Conservation (phyloP, 129 eudicot genomes). For the Tagetes erecta region DNA sequence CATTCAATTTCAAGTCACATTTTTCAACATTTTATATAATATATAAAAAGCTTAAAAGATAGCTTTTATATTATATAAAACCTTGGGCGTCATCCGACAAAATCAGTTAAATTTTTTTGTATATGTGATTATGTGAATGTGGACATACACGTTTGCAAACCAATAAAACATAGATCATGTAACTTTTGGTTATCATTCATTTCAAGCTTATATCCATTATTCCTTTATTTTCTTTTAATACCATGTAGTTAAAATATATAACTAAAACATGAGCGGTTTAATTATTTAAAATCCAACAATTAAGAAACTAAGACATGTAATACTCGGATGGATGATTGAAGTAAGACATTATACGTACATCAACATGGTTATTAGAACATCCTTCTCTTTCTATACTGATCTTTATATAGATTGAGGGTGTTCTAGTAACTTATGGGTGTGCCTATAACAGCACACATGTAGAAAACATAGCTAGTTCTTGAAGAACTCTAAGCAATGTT, state of each 20-base stretch:
- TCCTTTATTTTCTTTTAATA: neutral
- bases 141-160: neutral
- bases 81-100: neutral
- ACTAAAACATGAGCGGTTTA: neutral
- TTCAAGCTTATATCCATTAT: neutral
- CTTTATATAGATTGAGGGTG: too few species aligned
- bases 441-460: too few species aligned
- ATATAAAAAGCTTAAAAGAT: neutral
- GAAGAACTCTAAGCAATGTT: constrained; percentile 79
- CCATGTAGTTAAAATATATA: neutral
- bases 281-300: neutral
- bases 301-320: neutral
- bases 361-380: too few species aligned
- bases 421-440: too few species aligned
- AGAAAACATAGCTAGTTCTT: constrained; percentile 40
- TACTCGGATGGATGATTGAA: neutral
- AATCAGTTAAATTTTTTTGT: neutral
- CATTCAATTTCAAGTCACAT: neutral
- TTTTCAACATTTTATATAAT: neutral
- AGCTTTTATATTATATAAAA: neutral
- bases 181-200: neutral
- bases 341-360: neutral
- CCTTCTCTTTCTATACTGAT: too few species aligned
- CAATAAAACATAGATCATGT: neutral
- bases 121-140: neutral